phyloP scores from a whole-genome alignment of 805 yeast genomes.

The Metschnikowia reukaufii region DNA sequence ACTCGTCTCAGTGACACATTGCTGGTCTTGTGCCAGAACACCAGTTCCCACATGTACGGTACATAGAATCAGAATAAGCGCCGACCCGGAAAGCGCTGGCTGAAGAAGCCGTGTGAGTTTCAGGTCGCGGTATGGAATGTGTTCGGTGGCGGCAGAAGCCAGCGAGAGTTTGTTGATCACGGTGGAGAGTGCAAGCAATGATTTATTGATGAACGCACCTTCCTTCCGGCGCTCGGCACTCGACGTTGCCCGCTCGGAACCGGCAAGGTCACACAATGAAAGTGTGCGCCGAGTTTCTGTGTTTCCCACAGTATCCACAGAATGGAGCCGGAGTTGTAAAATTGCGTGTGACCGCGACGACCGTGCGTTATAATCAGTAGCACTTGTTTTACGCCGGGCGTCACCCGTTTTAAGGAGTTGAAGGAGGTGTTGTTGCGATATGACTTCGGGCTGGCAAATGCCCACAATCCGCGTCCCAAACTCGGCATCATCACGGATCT shows the following conservation, averaged over 20 bases:
- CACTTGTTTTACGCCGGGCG: conserved; percentile 70
- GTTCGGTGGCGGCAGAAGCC: conserved; percentile 39
- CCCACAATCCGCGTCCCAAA: conserved; percentile 78
- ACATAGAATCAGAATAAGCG: conserved; percentile 82
- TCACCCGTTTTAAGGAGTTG: conserved; percentile 68
- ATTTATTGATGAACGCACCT: conserved; percentile 90
- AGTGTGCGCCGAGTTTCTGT: conserved; percentile 55
- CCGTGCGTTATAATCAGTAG: conserved; percentile 84
- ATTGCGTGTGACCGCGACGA: conserved; percentile 93
- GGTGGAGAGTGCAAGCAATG: conserved; percentile 84
- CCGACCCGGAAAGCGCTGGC: conserved; percentile 86
- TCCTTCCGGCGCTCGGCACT: conserved; percentile 84
- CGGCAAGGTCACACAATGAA: conserved; percentile 92
- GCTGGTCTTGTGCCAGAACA: conserved; percentile 45
- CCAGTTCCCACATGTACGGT: conserved; percentile 67
- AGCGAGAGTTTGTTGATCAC: conserved; percentile 80
- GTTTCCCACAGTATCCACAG: conserved; percentile 41
- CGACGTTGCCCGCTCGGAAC: conserved; percentile 78
- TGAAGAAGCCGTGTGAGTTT: conserved; percentile 87
- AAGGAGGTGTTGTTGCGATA: conserved; percentile 58
- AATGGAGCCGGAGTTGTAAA: conserved; percentile 61
- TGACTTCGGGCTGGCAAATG: conserved; percentile 59
- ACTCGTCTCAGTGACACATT: conserved; percentile 71
- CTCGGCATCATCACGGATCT: conserved; percentile 71
- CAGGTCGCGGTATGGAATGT: conserved; percentile 91